Evolutionary conservation across 2,329 filamentous ascomycete genomes (phyloP).

Genomic region (Cytospora piceae): DNA sequence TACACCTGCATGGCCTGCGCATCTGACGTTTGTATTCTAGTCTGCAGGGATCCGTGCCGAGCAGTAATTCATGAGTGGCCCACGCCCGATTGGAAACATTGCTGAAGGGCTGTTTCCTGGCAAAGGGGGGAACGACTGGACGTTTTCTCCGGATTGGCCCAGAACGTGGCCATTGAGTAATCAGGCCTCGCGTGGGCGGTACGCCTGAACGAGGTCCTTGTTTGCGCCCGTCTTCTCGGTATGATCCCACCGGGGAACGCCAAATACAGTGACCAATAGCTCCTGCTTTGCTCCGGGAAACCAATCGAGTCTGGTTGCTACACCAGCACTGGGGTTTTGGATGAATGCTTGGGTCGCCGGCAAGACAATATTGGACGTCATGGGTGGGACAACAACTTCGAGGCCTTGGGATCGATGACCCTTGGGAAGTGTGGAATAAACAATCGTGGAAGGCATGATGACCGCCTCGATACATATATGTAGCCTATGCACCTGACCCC

Average conservation of each 20-base stretch:
- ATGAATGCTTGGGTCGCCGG: neutral
- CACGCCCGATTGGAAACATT: neutral
- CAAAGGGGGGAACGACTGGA: neutral
- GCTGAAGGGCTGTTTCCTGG: neutral
- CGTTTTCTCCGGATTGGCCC: neutral
- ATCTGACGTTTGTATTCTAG: neutral
- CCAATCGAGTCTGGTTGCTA: neutral
- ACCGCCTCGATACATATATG: slow-evolving; percentile 14
- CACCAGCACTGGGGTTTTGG: neutral
- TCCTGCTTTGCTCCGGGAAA: neutral
- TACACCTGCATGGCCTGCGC: neutral
- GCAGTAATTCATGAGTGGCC: neutral
- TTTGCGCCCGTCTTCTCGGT: no score
- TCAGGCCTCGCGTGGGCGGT: neutral
- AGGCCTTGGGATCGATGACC: neutral
- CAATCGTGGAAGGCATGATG: neutral
- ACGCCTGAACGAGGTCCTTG: no score
- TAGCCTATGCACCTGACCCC: slow-evolving; percentile 16
- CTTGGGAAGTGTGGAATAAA: neutral
- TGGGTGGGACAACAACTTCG: neutral
- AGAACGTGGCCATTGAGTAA: neutral
- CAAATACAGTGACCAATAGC: neutral
- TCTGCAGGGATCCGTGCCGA: neutral
- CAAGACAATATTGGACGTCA: neutral
- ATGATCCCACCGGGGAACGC: neutral